A percentile compares a stretch with the other conserved stretches of the same genome.
These are phyloP conservation scores for Meredithiella fracta DNA, from an alignment of 2,329 filamentous ascomycete genomes.

Conservation along the genomic window DNA sequence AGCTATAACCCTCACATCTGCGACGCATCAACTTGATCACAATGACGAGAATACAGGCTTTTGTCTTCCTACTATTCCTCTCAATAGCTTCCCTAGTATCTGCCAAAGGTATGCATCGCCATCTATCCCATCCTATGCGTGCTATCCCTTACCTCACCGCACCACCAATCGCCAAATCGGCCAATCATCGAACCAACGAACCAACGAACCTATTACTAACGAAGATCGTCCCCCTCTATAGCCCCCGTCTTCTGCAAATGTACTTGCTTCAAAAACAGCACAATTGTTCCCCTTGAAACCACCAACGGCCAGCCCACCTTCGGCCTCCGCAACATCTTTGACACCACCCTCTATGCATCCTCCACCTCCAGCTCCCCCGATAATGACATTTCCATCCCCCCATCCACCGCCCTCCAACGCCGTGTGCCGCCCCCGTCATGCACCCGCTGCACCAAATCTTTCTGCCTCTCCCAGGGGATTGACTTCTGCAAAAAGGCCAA, in stretches of 20 bases:
- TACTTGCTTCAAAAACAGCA: constrained; percentile 54
- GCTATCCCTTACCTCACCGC: background rate
- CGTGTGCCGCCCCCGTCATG: constrained; percentile 29
- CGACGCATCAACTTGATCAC: background rate
- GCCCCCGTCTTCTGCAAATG: constrained; percentile 53
- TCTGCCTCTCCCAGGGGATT: constrained; percentile 42
- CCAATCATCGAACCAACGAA: too few species aligned
- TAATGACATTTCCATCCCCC: constrained; percentile 18
- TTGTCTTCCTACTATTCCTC: constrained; percentile 23
- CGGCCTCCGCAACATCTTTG: constrained; percentile 15
- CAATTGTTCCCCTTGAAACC: constrained; percentile 41
- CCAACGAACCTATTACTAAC: constrained; percentile 1
- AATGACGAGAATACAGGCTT: constrained; percentile 26
- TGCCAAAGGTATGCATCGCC: constrained; percentile 27
- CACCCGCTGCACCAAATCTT: constrained; percentile 46
- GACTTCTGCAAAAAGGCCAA: constrained; percentile 46
- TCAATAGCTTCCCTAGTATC: constrained; percentile 22
- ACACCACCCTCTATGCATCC: constrained; percentile 17
- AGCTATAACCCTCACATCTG: background rate
- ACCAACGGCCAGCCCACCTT: constrained; percentile 17
- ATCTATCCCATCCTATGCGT: background rate
- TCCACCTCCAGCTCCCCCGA: constrained; percentile 13
- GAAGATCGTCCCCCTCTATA: constrained; percentile 18
- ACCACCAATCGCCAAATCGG: background rate
- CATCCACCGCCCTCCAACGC: constrained; percentile 17